phyloP scores from a whole-genome alignment of 1,139 yeast species.

The Geotrichum histeridarum region DNA sequence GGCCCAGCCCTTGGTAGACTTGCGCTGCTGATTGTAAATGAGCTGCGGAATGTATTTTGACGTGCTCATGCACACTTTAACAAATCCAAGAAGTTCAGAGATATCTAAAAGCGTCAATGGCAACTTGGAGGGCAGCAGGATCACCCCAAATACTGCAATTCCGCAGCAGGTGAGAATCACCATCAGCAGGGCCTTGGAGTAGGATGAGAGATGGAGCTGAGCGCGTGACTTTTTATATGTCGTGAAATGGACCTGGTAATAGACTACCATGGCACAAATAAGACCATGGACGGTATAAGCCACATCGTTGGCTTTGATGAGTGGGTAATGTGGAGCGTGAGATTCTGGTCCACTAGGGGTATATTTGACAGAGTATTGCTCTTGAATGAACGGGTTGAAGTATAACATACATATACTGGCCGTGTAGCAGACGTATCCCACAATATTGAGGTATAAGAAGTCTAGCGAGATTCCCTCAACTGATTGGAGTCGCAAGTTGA shows the following conservation, averaged over 20 bases:
- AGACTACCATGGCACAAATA: conserved; percentile 34
- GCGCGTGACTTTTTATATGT: conserved; percentile 30
- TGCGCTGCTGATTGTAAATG: conserved; percentile 47
- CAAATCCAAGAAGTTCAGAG: conserved; percentile 44
- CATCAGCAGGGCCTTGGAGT: conserved; percentile 23
- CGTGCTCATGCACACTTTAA: conserved; percentile 52
- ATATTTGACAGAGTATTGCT: conserved; percentile 39
- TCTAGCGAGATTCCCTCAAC: conserved; percentile 47
- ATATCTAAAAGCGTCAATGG: conserved; percentile 26
- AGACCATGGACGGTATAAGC: conserved; percentile 45
- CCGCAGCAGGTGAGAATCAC: conserved; percentile 21
- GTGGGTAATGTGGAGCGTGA: conserved; percentile 33
- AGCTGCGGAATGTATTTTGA: conserved; percentile 62
- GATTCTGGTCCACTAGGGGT: conserved; percentile 20
- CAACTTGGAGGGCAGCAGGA: conserved; percentile 4
- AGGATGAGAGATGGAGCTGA: conserved; percentile 31
- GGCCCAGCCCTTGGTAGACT: conserved; percentile 56
- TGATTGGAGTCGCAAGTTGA: conserved; percentile 38
- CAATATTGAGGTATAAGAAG: conserved; percentile 40
- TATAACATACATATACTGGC: conserved; percentile 40
- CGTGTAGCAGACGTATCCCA: conserved; percentile 44
- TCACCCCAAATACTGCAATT: conserved; percentile 11
- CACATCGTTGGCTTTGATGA: conserved; percentile 44
- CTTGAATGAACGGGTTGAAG: conserved; percentile 38
- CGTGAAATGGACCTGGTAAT: conserved; percentile 39